Evolutionary conservation across 164 flowering plant species (phyloP), one percentile per base, ranked within the genome.

Genomic region (Malania oleifera): DNA sequence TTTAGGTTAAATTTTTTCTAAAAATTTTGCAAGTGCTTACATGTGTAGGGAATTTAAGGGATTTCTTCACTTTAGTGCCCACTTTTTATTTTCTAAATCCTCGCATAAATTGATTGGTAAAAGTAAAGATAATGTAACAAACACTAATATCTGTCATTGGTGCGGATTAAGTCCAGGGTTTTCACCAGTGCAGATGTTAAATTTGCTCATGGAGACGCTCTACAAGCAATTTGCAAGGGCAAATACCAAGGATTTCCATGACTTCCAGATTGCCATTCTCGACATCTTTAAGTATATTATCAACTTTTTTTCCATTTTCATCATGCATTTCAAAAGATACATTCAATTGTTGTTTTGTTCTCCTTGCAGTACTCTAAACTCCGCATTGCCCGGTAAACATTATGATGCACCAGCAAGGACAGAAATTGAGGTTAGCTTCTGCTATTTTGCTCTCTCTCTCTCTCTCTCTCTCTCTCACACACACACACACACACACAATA

Each of bases 301-400:
- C 9, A 17, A 2, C 12, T 7, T 24, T 48, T 13, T 2, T n/a
- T n/a, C n/a, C n/a, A n/a, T n/a, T n/a, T n/a, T n/a, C n/a, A n/a
- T n/a, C n/a, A n/a, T n/a, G n/a, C n/a, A n/a, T n/a, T n/a, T n/a
- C n/a, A n/a, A n/a, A n/a, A n/a, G n/a, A n/a, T n/a, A n/a, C n/a
- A n/a, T n/a, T n/a, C 2, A 31, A 45, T 46, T 19, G 25, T 27
- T 3, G 23, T 12, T 10, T 19, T 11, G 26, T 7, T 23, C 23
- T 24, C 15, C 44, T 41, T 60, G 22, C 76, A 87, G 95, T 64
- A 64, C 77, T 39, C 34, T 83, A 53, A 85, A 82, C 68, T 73
- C 82, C 7, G 83, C 89, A 25, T 66, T 87, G 67, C 85, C 89
- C 8, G 91, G 96, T 4, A 87, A 69, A 76, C 96, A 85, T 61